Percentiles rank a stretch among this genome's conserved stretches.
Evolutionary conservation across 208 protist species (phyloP).

Genomic region (Trypanosoma boissoni): DNA sequence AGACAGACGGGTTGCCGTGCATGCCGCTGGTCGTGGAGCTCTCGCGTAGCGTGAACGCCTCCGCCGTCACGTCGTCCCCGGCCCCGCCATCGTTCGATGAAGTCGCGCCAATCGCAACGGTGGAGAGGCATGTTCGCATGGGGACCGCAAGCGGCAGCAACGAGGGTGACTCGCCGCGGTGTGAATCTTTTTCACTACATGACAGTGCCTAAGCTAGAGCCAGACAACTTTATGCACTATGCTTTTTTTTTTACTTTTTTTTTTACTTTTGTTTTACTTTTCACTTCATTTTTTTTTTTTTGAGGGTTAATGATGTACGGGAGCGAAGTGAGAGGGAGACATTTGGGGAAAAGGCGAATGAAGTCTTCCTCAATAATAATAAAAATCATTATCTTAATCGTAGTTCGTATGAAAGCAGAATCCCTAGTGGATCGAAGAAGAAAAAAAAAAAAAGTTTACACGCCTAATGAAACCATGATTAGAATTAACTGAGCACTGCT

Average conservation of each 20-base stretch:
- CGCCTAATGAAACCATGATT: too few species aligned
- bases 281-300: constrained; percentile 2
- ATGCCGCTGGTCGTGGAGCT: constrained; percentile 85
- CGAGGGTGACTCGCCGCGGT: constrained; percentile 1
- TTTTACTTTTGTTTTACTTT: not conserved
- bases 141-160: constrained; percentile 1
- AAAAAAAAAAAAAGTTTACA: too few species aligned
- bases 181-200: constrained; percentile 11
- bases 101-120: constrained; percentile 51
- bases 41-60: constrained; percentile 28
- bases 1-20: constrained; percentile 72
- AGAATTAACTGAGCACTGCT: too few species aligned
- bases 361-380: too few species aligned
- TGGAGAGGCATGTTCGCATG: constrained; percentile 48
- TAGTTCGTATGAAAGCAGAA: too few species aligned
- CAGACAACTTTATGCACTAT: constrained; percentile 4
- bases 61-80: constrained; percentile 16
- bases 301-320: too few species aligned
- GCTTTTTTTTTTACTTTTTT: constrained; percentile 9
- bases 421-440: too few species aligned
- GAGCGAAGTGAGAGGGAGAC: too few species aligned
- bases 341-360: too few species aligned
- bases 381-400: too few species aligned
- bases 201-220: not conserved
- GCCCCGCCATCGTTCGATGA: constrained; percentile 54